A percentile compares a stretch with the other conserved stretches of the same genome.
Evolutionary conservation across 495 filamentous ascomycete species (phyloP).

Genomic region (Evansstolkia leycettana): DNA sequence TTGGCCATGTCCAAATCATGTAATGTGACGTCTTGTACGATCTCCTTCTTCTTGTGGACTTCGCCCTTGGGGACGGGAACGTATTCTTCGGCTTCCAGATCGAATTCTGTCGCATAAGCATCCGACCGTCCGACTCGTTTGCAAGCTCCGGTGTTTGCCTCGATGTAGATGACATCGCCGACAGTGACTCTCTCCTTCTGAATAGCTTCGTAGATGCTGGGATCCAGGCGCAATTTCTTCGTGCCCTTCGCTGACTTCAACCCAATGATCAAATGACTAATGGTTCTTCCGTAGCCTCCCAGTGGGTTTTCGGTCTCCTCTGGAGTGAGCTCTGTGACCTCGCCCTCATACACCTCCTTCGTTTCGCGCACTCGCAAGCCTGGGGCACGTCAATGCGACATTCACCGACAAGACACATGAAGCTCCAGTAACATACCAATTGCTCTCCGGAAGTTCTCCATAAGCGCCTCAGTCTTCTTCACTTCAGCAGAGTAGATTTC

Average conservation of each 20-base stretch:
- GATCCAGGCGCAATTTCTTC: constrained; percentile 93
- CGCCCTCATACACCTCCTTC: constrained; percentile 95
- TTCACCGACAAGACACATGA: background rate
- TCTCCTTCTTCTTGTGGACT: constrained; percentile 99
- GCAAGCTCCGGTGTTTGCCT: constrained; percentile 94
- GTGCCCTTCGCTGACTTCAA: constrained; percentile 86
- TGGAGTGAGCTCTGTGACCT: constrained; percentile 90
- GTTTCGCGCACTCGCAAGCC: constrained; percentile 87
- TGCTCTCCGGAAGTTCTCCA: constrained; percentile 95
- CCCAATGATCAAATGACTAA: constrained; percentile 78
- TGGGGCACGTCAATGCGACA: constrained; percentile 16
- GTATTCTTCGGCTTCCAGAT: constrained; percentile 96
- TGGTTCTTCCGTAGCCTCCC: constrained; percentile 88
- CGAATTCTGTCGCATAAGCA: constrained; percentile 95
- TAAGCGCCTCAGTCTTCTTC: constrained; percentile 96
- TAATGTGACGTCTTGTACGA: constrained; percentile 96
- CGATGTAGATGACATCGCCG: constrained; percentile 96
- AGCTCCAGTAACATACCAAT: constrained; percentile 48
- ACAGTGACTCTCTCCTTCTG: constrained; percentile 95
- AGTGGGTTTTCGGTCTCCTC: constrained; percentile 98
- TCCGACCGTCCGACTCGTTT: constrained; percentile 92
- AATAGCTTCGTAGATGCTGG: constrained; percentile 96
- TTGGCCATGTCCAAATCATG: constrained; percentile 97
- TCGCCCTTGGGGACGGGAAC: constrained; percentile 97
- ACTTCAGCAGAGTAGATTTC: constrained; percentile 96